phyloP scores from a whole-genome alignment of 306 rosid species.

The Lathyrus aphaca region DNA sequence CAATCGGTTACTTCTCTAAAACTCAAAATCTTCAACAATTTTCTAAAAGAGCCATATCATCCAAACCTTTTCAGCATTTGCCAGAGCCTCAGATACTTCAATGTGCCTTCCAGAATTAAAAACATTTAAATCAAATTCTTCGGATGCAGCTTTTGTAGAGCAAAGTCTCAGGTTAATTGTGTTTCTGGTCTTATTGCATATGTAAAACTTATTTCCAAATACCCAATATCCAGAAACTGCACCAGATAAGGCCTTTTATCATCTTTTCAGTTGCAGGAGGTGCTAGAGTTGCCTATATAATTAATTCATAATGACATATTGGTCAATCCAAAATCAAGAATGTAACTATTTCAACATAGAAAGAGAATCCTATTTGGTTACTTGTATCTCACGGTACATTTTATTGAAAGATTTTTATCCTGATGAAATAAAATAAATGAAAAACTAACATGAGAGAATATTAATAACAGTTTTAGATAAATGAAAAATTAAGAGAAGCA shows the following conservation, averaged over 20 bases:
- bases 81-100: conserved; percentile 70
- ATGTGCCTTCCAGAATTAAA: conserved; percentile 86
- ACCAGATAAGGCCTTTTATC: too few relatives aligned
- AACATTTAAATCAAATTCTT: conserved; percentile 78
- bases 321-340: too few relatives aligned
- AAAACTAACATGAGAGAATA: conserved; percentile 28
- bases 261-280: too few relatives aligned
- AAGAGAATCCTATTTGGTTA: too few relatives aligned
- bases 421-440: conserved; percentile 42
- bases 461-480: conserved; percentile 7
- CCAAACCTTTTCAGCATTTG: conserved; percentile 89
- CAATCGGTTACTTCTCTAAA: conserved; percentile 20
- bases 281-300: too few relatives aligned
- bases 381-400: too few relatives aligned
- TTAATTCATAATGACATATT: too few relatives aligned
- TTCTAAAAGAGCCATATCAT: conserved; percentile 34
- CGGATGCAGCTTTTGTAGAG: conserved; percentile 83
- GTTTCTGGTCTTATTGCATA: conserved; percentile 84
- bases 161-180: conserved; percentile 91
- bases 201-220: too few relatives aligned
- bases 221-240: too few relatives aligned
- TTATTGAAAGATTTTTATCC: conserved; percentile 96
- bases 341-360: too few relatives aligned
- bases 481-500: conserved; percentile 28
- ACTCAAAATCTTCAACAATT: conserved; percentile 18